These are phyloP conservation scores for Neofusicoccum laricinum DNA, from an alignment of 2,329 filamentous ascomycete species.

Conservation along the genomic window DNA sequence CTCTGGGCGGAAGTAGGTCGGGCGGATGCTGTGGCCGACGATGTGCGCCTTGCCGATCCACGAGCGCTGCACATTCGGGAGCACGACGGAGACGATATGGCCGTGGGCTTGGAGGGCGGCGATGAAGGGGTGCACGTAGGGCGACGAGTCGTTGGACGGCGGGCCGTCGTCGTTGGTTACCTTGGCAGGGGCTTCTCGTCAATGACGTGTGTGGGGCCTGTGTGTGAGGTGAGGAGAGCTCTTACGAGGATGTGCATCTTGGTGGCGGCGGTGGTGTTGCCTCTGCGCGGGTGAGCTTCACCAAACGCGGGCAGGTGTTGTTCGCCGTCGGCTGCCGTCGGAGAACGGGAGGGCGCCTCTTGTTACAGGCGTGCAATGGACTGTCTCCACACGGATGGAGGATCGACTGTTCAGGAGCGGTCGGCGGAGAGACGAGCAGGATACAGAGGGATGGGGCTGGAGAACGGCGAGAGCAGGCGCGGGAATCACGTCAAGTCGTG, in stretches of 20 bases:
- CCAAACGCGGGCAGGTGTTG: background rate
- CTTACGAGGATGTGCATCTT: conserved; percentile 40
- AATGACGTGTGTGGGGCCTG: background rate
- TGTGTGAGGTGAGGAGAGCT: conserved; percentile 2
- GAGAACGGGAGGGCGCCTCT: background rate
- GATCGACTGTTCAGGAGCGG: background rate
- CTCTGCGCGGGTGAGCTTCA: background rate
- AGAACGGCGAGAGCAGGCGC: background rate
- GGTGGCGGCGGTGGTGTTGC: conserved; percentile 10
- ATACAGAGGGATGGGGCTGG: background rate
- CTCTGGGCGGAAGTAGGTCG: conserved; percentile 74
- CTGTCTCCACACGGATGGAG: background rate
- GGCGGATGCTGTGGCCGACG: conserved; percentile 82
- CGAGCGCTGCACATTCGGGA: conserved; percentile 87
- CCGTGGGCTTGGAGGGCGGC: conserved; percentile 58
- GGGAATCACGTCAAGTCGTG: conserved; percentile 1
- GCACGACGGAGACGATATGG: conserved; percentile 85
- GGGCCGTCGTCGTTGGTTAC: conserved; percentile 53
- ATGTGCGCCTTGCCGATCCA: conserved; percentile 99
- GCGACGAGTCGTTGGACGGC: conserved; percentile 48
- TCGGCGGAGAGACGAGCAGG: background rate
- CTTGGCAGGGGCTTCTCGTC: conserved; percentile 25
- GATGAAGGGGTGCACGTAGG: conserved; percentile 49
- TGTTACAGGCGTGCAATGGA: background rate
- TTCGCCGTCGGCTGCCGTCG: background rate